Percentiles rank a stretch among this genome's conserved stretches.
Evolutionary conservation across 1,284 basidiomycete genomes (phyloP).

Genomic region (Heterobasidion occidentale): DNA sequence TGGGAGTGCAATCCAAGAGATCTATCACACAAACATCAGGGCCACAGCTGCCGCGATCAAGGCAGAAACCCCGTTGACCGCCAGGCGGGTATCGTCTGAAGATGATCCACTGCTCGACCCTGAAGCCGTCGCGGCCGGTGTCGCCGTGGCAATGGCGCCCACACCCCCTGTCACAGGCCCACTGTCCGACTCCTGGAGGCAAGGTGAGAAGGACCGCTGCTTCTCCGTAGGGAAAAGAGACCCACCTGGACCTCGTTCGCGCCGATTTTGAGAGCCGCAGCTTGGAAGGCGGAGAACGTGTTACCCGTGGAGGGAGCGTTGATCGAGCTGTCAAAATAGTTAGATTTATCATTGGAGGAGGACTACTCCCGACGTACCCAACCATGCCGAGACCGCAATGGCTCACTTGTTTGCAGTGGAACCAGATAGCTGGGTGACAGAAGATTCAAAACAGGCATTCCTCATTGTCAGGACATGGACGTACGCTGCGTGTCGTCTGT

Average conservation of each 20-base stretch:
- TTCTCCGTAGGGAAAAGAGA: not conserved
- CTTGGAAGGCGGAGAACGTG: conserved; percentile 42
- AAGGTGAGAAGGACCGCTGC: not conserved
- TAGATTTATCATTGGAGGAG: not conserved
- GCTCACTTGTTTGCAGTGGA: conserved; percentile 48
- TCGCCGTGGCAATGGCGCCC: conserved; percentile 26
- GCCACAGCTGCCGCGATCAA: not conserved
- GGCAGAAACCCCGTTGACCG: not conserved
- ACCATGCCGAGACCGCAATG: conserved; percentile 59
- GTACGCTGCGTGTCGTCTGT: conserved; percentile 40
- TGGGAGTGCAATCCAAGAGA: no score
- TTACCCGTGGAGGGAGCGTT: conserved; percentile 51
- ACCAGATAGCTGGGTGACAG: conserved; percentile 44
- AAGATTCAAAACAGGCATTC: not conserved
- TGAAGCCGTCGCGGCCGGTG: conserved; percentile 15
- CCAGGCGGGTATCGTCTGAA: not conserved
- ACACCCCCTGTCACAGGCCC: conserved; percentile 33
- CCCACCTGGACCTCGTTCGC: conserved; percentile 27
- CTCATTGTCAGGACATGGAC: conserved; percentile 10
- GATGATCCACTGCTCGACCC: conserved; percentile 2
- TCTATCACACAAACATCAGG: not conserved
- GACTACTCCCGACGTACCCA: conserved; percentile 23
- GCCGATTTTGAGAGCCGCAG: conserved; percentile 37
- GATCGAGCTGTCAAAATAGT: conserved; percentile 32
- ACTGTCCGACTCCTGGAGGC: conserved; percentile 25